Base-by-base conservation (phyloP, 345 rosid genomes). In the Hypericum perforatum region DNA sequence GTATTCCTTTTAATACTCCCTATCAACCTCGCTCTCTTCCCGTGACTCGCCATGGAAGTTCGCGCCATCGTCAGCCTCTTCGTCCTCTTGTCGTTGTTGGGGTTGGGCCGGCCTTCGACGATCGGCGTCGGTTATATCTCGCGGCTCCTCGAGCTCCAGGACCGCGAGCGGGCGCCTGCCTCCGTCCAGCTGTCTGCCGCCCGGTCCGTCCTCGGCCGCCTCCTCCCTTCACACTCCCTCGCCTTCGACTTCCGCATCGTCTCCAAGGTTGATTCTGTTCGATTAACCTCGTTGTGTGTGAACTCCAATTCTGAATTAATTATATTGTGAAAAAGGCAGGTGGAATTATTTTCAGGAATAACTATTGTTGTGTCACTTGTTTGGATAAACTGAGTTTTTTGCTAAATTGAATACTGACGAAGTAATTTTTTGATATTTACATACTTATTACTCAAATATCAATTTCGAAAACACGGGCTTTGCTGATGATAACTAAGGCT, bases 101-200 rank as follows among this genome's bases (percentile, higher is more conserved):
- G 65, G 11, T 5, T 46, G 8, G 67, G 66, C 59, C 63, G 45
- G 9, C 45, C 82, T 0, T 80, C 84, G 38, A 76, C 90, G 39
- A 52, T 73, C 70, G 90, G 90, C 43, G 82, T 78, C 60, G 71
- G 68, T 12, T 74, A 78, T 73, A 63, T 83, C n/a, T 78, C 84
- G 8, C 58, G 63, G 37, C 68, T 83, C 16, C 86, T 83, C 54
- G 75, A 80, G 12, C 66, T 76, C 48, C 91, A 83, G 69, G 86
- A 76, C 14, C 68, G 67, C 43, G 86, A 80, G 70, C 70, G 84
- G 14, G 78, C 86, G 66, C 66, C 82, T 61, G 73, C 82, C 22
- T 48, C 81, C 3, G 74, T 76, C 62, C 91, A 83, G 60, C 42
- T 80, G 22, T 74, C 76, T 6, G 82, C 91, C 0, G 82, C 84